These are phyloP conservation scores for Hura crepitans DNA, from an alignment of 441 rosid species.

Conservation along the genomic window DNA sequence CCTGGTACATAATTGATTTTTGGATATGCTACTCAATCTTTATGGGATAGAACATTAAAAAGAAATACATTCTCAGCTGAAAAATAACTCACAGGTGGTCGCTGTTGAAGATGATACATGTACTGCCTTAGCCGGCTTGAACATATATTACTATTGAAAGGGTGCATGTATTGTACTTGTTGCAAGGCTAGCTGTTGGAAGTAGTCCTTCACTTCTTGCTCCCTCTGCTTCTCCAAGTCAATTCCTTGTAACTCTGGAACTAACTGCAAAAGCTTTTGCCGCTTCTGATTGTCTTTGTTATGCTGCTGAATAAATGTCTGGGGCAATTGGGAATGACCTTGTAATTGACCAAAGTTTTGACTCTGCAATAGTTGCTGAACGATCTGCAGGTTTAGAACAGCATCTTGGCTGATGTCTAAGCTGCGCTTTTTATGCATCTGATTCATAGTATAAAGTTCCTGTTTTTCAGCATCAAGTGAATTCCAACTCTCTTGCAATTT, in stretches of 20 bases:
- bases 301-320: too few relatives aligned
- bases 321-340: too few relatives aligned
- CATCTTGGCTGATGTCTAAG: conserved; percentile 64
- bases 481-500: conserved; percentile 48
- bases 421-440: conserved; percentile 57
- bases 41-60: background rate
- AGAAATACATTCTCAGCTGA: background rate
- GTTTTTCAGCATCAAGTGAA: conserved; percentile 11
- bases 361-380: too few relatives aligned
- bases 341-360: too few relatives aligned
- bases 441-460: conserved; percentile 42
- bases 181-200: conserved; percentile 68
- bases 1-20: too few relatives aligned
- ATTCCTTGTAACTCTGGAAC: conserved; percentile 56
- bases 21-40: too few relatives aligned
- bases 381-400: conserved; percentile 56
- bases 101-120: conserved; percentile 73
- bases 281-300: conserved; percentile 39
- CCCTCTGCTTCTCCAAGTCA: conserved; percentile 53
- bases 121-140: conserved; percentile 78
- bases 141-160: conserved; percentile 61
- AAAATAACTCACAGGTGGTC: conserved; percentile 56
- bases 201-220: conserved; percentile 51
- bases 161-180: conserved; percentile 35
- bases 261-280: conserved; percentile 53